phyloP scores from a whole-genome alignment of 345 rosid species.

The Rubroshorea leprosula region DNA sequence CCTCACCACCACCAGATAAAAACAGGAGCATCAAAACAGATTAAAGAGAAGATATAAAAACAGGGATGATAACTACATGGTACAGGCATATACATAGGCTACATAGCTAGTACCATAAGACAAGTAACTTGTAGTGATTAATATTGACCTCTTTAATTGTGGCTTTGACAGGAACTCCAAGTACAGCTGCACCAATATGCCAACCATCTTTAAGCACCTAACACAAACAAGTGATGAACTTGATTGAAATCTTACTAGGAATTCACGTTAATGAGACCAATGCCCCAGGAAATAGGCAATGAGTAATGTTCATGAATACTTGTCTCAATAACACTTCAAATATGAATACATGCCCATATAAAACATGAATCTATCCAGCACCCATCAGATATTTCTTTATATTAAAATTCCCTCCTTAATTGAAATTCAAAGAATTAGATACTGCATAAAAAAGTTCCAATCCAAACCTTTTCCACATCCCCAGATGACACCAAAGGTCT shows the following conservation, averaged over 20 bases:
- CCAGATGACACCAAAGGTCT: conserved; percentile 63
- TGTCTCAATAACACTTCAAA: no score
- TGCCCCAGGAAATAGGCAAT: no score
- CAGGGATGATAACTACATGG: no score
- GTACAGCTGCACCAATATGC: conserved; percentile 84
- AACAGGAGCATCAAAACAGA: no score
- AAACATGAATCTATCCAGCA: no score
- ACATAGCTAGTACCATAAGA: no score
- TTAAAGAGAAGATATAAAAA: no score
- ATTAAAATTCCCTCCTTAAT: background rate
- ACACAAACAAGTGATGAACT: conserved; percentile 12
- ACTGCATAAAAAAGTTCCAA: background rate
- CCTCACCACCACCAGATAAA: no score
- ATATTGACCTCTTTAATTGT: conserved; percentile 84
- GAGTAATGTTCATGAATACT: no score
- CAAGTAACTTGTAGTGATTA: background rate
- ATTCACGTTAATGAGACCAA: no score
- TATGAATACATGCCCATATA: no score
- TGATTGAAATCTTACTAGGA: background rate
- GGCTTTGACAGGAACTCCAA: conserved; percentile 94
- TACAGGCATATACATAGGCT: background rate
- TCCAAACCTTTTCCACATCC: conserved; percentile 71
- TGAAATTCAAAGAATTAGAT: background rate
- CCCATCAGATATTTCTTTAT: background rate
- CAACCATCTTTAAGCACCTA: conserved; percentile 79